Evolutionary conservation across 2,329 filamentous ascomycete genomes (phyloP).

Genomic region (Albophoma yamanashiensis): DNA sequence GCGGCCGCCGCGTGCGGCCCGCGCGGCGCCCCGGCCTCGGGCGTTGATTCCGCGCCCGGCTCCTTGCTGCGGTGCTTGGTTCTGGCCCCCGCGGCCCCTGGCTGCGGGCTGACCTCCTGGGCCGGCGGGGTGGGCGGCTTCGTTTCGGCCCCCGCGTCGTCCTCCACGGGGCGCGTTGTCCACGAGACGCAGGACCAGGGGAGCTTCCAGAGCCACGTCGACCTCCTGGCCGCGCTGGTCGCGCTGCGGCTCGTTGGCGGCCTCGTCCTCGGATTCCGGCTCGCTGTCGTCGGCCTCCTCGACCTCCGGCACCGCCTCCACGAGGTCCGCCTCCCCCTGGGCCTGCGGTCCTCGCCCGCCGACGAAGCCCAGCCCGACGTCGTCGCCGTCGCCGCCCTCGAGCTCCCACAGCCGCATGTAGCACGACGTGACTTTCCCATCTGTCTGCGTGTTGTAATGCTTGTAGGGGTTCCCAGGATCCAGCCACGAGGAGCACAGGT

Average conservation of each 20-base stretch:
- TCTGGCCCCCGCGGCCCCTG: slow-evolving; percentile 1
- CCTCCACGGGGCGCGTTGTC: slow-evolving; percentile 22
- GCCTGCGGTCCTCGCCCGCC: slow-evolving; percentile 20
- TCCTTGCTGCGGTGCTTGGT: not conserved
- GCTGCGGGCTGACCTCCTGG: not conserved
- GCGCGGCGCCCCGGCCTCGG: not conserved
- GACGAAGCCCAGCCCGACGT: slow-evolving; percentile 33
- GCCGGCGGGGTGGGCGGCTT: not conserved
- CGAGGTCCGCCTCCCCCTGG: not conserved
- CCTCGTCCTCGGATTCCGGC: slow-evolving; percentile 11
- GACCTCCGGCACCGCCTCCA: slow-evolving; percentile 4
- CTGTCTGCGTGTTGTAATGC: slow-evolving; percentile 66
- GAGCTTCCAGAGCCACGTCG: slow-evolving; percentile 43
- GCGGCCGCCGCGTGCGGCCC: not conserved
- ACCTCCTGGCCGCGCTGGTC: slow-evolving; percentile 21
- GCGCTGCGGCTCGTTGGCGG: slow-evolving; percentile 11
- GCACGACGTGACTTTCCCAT: slow-evolving; percentile 49
- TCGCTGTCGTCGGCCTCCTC: slow-evolving; percentile 22
- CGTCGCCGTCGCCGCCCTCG: slow-evolving; percentile 63
- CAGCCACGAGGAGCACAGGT: slow-evolving; percentile 84
- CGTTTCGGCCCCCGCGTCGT: slow-evolving; percentile 11
- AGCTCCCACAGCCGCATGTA: slow-evolving; percentile 86
- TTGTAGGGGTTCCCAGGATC: slow-evolving; percentile 70
- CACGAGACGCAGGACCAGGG: slow-evolving; percentile 44
- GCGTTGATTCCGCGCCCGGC: not conserved